Evolutionary conservation across 805 yeast genomes (phyloP), one percentile per base, ranked within the genome.

Genomic region (Starmerella sirachaensis): DNA sequence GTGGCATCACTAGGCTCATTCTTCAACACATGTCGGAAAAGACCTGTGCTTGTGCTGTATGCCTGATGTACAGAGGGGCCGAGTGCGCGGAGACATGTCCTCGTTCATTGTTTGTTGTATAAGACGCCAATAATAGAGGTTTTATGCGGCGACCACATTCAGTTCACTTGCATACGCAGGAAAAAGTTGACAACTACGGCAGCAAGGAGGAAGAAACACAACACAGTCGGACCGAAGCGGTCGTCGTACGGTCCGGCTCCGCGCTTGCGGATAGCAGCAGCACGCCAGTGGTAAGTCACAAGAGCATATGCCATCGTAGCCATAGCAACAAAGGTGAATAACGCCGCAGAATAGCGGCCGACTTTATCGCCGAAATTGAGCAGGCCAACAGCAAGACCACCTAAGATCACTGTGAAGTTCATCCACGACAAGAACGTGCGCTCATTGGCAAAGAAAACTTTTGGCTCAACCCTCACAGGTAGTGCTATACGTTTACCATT

Each of bases 171-270:
- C 48, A 80, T 74, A 62, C 97, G 80, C 58, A 91, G 66, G 23
- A 85, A 66, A 57, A 91, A 91, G 67, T 91, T 91, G 49, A 91
- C 82, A 31, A 91, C 78, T 35, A 91, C 96, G 1, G 99, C 96
- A 33, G 85, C 74, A 47, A 91, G 68, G 54, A 91, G 69, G 65
- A 91, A 91, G 66, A 88, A 70, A 64, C 98, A 91, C 53, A 91
- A 71, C 81, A 88, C 78, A 12, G 99, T 93, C 32, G 99, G 98
- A 31, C 99, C 99, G 50, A 91, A 78, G 58, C 98, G 75, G 62
- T 91, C 99, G 57, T 91, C 99, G 58, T 91, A 91, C n/a, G 98
- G 98, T 33, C 98, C 98, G 11, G 94, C 76, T 29, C 98, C 98
- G 62, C 97, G 78, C 63, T 88, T 72, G 62, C 99, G 78, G 51